Conservation (phyloP, 1,284 basidiomycete species). For the Fomitopsis pinicola region DNA sequence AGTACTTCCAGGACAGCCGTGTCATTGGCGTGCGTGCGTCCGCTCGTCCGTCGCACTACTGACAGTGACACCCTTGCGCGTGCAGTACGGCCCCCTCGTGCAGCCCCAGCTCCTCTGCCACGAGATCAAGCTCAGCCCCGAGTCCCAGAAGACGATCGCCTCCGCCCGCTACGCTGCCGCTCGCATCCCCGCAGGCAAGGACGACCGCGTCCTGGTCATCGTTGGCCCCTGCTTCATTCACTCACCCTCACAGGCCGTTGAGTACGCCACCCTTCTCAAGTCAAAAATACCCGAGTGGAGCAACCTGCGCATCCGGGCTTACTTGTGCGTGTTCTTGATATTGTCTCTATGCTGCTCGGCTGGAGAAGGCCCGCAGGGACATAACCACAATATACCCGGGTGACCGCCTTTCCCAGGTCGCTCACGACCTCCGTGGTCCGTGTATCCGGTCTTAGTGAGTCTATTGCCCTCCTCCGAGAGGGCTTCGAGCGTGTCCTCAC, state of each 20-base stretch:
- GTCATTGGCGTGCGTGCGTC: constrained; percentile 64
- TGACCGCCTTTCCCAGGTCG: no score
- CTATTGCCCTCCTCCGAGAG: no score
- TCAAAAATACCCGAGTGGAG: constrained; percentile 64
- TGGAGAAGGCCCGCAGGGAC: no score
- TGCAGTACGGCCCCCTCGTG: constrained; percentile 92
- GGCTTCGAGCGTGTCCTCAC: no score
- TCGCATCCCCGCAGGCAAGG: constrained; percentile 76
- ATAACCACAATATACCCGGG: no score
- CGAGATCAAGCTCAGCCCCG: constrained; percentile 64
- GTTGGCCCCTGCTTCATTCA: constrained; percentile 98
- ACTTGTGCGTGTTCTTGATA: constrained; percentile 66
- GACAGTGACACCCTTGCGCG: background rate
- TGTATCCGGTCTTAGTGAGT: no score
- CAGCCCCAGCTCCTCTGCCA: constrained; percentile 87
- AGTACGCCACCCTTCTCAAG: constrained; percentile 82
- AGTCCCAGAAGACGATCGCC: constrained; percentile 69
- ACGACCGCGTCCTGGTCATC: constrained; percentile 84
- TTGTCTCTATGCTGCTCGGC: background rate
- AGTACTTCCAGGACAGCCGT: constrained; percentile 73
- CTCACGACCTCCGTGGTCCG: no score
- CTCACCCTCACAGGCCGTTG: constrained; percentile 82
- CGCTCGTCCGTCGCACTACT: constrained; percentile 5
- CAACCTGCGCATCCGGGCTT: constrained; percentile 87
- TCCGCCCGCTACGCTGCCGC: constrained; percentile 76